Evolutionary conservation across 1,139 yeast genomes (phyloP).

Genomic region (Yamadazyma blattariae): DNA sequence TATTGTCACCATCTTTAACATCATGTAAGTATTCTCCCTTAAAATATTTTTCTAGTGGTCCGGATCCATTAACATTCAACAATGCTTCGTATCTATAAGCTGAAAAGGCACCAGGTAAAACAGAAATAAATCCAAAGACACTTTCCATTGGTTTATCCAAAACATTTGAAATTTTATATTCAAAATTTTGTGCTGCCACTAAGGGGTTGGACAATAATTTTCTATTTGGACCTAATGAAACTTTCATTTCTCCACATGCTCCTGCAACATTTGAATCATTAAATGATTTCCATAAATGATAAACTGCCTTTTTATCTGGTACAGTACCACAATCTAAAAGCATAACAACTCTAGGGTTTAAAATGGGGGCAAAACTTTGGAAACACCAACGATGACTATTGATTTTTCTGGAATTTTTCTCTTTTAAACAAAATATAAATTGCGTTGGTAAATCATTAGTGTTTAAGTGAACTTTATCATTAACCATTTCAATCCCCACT

Average conservation of each 20-base stretch:
- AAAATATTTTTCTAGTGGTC: slow-evolving; percentile 76
- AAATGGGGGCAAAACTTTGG: slow-evolving; percentile 71
- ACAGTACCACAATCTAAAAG: slow-evolving; percentile 79
- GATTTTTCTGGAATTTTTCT: slow-evolving; percentile 70
- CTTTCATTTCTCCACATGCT: slow-evolving; percentile 83
- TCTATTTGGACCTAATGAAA: slow-evolving; percentile 58
- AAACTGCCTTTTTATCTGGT: slow-evolving; percentile 70
- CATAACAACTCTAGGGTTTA: slow-evolving; percentile 69
- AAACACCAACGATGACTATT: slow-evolving; percentile 86
- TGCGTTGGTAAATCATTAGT: slow-evolving; percentile 70
- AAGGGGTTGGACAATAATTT: slow-evolving; percentile 63
- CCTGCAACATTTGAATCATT: slow-evolving; percentile 79
- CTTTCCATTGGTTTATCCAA: slow-evolving; percentile 83
- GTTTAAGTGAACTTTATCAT: slow-evolving; percentile 49
- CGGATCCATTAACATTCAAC: slow-evolving; percentile 60
- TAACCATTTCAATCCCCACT: slow-evolving; percentile 67
- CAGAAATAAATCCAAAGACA: slow-evolving; percentile 78
- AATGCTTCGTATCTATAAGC: slow-evolving; percentile 76
- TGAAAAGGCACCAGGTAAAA: slow-evolving; percentile 84
- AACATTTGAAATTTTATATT: slow-evolving; percentile 78
- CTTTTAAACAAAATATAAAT: slow-evolving; percentile 73
- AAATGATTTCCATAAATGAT: slow-evolving; percentile 73
- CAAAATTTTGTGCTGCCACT: slow-evolving; percentile 84
- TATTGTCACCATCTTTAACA: slow-evolving; percentile 33
- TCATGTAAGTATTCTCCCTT: slow-evolving; percentile 73